Evolutionary conservation across 768 basidiomycete species (phyloP).

Genomic region (Leucosporidium yakuticum): DNA sequence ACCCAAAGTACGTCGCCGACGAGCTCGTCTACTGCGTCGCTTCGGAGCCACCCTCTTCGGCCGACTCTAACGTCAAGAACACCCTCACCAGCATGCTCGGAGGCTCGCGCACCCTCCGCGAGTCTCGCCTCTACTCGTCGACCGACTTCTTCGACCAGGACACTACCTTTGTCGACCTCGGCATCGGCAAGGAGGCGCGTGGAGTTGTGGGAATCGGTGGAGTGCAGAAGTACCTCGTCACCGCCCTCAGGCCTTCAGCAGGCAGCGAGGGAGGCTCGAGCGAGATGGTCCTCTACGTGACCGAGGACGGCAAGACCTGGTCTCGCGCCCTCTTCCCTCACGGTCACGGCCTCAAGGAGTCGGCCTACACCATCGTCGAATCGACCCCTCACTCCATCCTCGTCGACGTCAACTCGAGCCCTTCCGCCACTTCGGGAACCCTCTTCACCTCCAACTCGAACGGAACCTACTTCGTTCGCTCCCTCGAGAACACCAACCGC

Average conservation of each 20-base stretch:
- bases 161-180: constrained; percentile 67
- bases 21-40: constrained; percentile 86
- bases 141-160: constrained; percentile 73
- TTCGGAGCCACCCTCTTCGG: constrained; percentile 54
- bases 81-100: constrained; percentile 44
- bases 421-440: constrained; percentile 63
- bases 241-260: constrained; percentile 69
- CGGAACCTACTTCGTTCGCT: constrained; percentile 89
- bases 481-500: constrained; percentile 84
- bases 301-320: constrained; percentile 76
- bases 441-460: constrained; percentile 89
- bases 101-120: constrained; percentile 49
- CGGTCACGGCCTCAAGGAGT: constrained; percentile 61
- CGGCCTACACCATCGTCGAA: constrained; percentile 94
- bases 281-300: constrained; percentile 80
- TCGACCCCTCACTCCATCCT: constrained; percentile 87
- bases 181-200: constrained; percentile 70
- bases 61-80: constrained; percentile 10
- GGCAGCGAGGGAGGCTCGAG: constrained; percentile 44
- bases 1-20: constrained; percentile 66
- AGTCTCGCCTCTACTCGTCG: constrained; percentile 66
- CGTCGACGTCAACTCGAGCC: constrained; percentile 77
- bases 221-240: constrained; percentile 85
- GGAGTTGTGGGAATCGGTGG: constrained; percentile 92
- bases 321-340: constrained; percentile 89